These are phyloP conservation scores for Echeveria elegans DNA, from an alignment of 164 flowering plant genomes.

Conservation along the genomic window DNA sequence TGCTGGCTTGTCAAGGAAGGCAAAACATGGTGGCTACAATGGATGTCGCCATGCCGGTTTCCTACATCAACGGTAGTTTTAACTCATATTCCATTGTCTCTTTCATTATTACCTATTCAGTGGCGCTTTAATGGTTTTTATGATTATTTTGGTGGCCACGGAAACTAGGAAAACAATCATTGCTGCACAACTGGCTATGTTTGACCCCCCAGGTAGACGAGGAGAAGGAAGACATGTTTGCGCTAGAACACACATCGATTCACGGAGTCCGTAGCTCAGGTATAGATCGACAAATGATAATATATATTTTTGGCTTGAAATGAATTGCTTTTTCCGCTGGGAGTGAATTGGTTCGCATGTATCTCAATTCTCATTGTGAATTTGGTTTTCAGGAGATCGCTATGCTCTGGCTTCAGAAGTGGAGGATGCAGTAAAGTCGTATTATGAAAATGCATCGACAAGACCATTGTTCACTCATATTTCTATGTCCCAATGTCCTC, in stretches of 20 bases:
- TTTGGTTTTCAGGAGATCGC: constrained; percentile 26
- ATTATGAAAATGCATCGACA: constrained; percentile 26
- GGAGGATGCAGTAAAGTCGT: constrained; percentile 39
- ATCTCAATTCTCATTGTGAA: neutral
- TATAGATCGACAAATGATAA: constrained; percentile 6
- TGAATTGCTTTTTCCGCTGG: neutral
- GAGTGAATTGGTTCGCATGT: neutral
- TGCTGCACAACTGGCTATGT: constrained; percentile 47
- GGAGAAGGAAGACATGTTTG: constrained; percentile 51
- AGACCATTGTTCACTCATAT: constrained; percentile 67
- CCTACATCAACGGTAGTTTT: constrained; percentile 45
- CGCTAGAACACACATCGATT: constrained; percentile 41
- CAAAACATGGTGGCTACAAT: constrained; percentile 62
- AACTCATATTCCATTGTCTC: neutral
- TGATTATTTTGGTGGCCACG: constrained; percentile 24
- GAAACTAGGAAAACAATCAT: constrained; percentile 20
- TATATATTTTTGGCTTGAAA: neutral
- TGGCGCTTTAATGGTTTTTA: neutral
- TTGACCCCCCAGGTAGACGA: constrained; percentile 68
- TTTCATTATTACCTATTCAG: neutral
- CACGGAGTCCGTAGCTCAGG: constrained; percentile 71
- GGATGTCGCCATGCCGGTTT: constrained; percentile 87
- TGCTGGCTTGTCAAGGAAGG: constrained; percentile 64
- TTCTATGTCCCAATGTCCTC: constrained; percentile 70
- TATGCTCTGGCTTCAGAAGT: constrained; percentile 56